Evolutionary conservation across 345 rosid genomes (phyloP), one percentile per base, ranked within the genome.

Genomic region (Hibiscus mutabilis): DNA sequence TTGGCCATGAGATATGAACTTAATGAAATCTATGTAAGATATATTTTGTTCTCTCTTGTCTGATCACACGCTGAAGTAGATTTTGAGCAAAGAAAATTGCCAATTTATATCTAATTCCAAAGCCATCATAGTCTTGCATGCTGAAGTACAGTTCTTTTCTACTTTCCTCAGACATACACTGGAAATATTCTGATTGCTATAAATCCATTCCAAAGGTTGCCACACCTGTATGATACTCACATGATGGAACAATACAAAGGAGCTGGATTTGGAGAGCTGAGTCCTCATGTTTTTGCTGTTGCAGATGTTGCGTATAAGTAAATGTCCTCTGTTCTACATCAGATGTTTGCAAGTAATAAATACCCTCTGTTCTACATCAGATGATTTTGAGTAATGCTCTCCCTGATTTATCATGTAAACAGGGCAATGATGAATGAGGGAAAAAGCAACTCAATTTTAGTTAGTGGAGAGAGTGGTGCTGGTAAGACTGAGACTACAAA

Each of bases 161-260:
- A 21, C 68, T 79, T 73, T 69, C 73, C 22, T 19, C 86, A 95
- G 99, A 95, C 99, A 57, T 95, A 95, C 81, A 95, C 99, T 19
- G 99, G 99, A 71, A 95, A 95, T 79, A 95, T 95, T 81, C 84
- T 95, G 80, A 95, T 95, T 40, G 99, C 99, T 33, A 90, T 95
- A 82, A 95, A 95, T 76, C 99, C 99, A 51, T 95, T 95, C 83
- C 99, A 95, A 89, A 86, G 99, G 81, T 85, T 95, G 71, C 97
- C 99, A 1, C 99, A 95, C 86, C 84, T 95, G 31, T 95, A 95
- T 83, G 98, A 92, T 82, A 92, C 97, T 74, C 97, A 92, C 82
- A 95, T 95, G 99, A 95, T 95, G 99, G 91, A 92, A 82, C 99
- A 95, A 74, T 95, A 95, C 80, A 95, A 90, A 82, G 99, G 99